These are phyloP conservation scores for Eruca vesicaria DNA, from an alignment of 441 rosid genomes.

Conservation along the genomic window DNA sequence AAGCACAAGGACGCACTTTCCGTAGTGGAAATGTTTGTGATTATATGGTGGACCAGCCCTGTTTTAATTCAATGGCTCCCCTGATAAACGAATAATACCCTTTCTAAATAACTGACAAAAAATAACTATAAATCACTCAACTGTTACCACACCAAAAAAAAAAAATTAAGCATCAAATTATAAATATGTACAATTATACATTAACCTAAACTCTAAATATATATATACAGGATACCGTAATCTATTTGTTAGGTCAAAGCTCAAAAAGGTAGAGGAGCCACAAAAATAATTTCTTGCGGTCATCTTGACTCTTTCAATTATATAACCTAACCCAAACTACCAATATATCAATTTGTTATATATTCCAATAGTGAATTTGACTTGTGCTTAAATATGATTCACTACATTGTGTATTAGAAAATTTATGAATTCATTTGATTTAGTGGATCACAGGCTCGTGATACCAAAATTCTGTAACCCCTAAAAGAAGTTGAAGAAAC, in stretches of 20 bases:
- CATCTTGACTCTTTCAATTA: background rate
- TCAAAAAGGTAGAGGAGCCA: conserved; percentile 7
- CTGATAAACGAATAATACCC: conserved; percentile 19
- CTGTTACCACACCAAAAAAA: background rate
- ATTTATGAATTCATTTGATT: background rate
- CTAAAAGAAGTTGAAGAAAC: background rate
- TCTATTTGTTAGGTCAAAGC: conserved; percentile 33
- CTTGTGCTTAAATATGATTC: background rate
- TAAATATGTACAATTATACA: background rate
- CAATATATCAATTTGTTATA: background rate
- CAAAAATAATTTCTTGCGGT: conserved; percentile 4
- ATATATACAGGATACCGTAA: background rate
- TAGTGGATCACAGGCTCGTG: background rate
- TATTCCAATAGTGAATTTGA: background rate
- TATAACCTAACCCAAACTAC: background rate
- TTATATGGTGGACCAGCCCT: conserved; percentile 28
- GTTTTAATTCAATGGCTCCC: conserved; percentile 30
- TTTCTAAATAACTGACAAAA: background rate
- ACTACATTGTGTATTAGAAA: background rate
- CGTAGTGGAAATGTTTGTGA: conserved; percentile 31
- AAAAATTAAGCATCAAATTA: background rate
- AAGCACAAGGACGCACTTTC: conserved; percentile 31
- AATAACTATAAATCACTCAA: conserved; percentile 4
- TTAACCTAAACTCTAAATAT: background rate
- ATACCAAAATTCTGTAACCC: background rate